Evolutionary conservation across 768 basidiomycete genomes (phyloP).

Genomic region (Mycena belliarum): DNA sequence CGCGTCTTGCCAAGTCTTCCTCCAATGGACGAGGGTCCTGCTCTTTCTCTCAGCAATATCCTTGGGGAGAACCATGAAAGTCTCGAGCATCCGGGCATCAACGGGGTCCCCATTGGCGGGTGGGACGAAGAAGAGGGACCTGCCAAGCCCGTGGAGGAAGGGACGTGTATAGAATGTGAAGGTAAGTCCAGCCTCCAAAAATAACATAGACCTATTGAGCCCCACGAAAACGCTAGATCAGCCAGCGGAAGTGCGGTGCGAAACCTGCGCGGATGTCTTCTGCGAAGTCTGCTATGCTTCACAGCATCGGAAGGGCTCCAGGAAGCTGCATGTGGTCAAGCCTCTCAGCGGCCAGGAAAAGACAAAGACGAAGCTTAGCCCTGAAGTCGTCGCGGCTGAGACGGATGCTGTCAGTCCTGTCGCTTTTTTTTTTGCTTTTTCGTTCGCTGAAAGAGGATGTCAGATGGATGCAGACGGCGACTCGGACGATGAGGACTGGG

Average conservation of each 20-base stretch:
- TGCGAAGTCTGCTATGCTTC: constrained; percentile 88
- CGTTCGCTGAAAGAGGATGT: neutral
- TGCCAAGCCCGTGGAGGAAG: constrained; percentile 51
- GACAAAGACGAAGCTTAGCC: constrained; percentile 23
- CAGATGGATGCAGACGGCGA: constrained; percentile 52
- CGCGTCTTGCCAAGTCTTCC: too few species aligned
- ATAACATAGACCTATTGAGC: constrained; percentile 2
- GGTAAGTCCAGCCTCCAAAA: constrained; percentile 43
- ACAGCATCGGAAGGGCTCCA: constrained; percentile 79
- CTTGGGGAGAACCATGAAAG: constrained; percentile 62
- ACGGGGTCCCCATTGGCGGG: constrained; percentile 44
- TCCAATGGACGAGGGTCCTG: constrained; percentile 18
- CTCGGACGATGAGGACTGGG: constrained; percentile 46
- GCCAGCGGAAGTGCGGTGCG: constrained; percentile 74
- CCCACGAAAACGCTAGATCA: constrained; percentile 55
- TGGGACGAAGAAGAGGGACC: constrained; percentile 66
- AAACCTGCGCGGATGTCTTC: constrained; percentile 69
- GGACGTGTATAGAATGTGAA: constrained; percentile 85
- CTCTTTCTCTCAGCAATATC: constrained; percentile 72
- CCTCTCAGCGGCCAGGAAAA: constrained; percentile 38
- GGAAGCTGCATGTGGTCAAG: constrained; percentile 63
- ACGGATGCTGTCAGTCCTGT: constrained; percentile 35
- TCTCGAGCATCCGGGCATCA: constrained; percentile 56
- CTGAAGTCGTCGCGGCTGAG: constrained; percentile 18
- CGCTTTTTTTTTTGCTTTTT: neutral